Base-by-base conservation (phyloP, 306 rosid genomes). In the Glycine tomentella region DNA sequence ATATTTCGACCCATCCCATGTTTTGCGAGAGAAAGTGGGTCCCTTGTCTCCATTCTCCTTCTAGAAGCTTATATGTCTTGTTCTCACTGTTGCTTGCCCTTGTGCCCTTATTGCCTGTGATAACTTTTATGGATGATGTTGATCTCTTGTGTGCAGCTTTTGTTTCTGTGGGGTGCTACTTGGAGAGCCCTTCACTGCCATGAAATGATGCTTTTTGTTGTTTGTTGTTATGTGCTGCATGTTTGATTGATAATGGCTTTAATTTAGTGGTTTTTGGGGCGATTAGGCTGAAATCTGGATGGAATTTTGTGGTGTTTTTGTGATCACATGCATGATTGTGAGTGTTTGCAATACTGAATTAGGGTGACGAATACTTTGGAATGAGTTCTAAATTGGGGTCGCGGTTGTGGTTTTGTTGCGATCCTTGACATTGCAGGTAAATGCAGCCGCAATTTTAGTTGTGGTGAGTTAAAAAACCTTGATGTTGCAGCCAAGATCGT, bases 11-110 rank as follows among this genome's bases (percentile, higher is more conserved):
- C 59, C 92, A 78, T 84, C 95, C 64, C 87, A 85, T 40, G 82
- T 87, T 86, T 86, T 95, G 87, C 90, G 84, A 66, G 96, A 95
- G 85, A 95, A 95, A 74, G 97, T 91, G 8, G 10, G 84, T 70
- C 49, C 31, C 45, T 52, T 73, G 56, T 66, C 78, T 53, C 80
- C 55, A 82, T 83, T 83, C 70, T 48, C 72, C 48, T 80, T 46
- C 4, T 79, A 31, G 52, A 48, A 34, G 20, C 13, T 85, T 45
- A 11, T 65, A 42, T 25, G 15, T 7, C 16, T n/a, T 69, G 38
- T 76, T 73, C 74, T 82, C 40, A 42, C 66, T 80, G 40, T 65
- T 74, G 7, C 50, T 86, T 82, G 7, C 65, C 55, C 44, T 70
- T 66, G 1, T 81, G 36, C 65, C 65, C 36, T 75, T 68, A 5